A percentile compares a stretch with the other conserved stretches of the same genome.
phyloP scores from a whole-genome alignment of 441 rosid genomes.

The Adansonia rubrostipa region DNA sequence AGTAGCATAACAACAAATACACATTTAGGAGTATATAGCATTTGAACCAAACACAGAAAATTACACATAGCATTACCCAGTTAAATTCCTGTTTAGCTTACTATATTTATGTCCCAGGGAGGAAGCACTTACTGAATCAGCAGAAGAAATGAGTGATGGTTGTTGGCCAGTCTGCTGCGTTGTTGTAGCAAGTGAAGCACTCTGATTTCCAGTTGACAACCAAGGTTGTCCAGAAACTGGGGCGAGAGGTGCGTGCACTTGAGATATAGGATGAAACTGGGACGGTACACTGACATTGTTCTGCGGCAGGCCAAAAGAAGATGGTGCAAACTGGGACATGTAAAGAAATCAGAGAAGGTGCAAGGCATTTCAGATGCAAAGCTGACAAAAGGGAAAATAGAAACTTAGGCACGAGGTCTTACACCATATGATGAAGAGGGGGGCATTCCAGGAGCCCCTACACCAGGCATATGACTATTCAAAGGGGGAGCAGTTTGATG shows the following conservation, averaged over 20 bases:
- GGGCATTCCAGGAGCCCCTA: conserved; percentile 60
- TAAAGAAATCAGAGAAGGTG: conserved; percentile 30
- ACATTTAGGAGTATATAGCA: background rate
- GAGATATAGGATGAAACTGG: conserved; percentile 63
- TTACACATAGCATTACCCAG: background rate
- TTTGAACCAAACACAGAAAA: background rate
- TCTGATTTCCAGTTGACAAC: conserved; percentile 61
- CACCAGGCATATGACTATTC: conserved; percentile 45
- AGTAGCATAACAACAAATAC: background rate
- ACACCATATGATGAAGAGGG: conserved; percentile 61
- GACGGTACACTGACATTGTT: conserved; percentile 46
- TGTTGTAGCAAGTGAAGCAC: conserved; percentile 46
- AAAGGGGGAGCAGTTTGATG: conserved; percentile 51
- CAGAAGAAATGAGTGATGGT: conserved; percentile 49
- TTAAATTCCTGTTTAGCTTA: background rate
- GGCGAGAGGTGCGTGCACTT: conserved; percentile 53
- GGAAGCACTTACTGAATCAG: conserved; percentile 55
- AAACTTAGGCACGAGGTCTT: conserved; percentile 35
- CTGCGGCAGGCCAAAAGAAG: conserved; percentile 74
- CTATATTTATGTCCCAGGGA: background rate
- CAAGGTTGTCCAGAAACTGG: conserved; percentile 64
- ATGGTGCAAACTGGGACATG: conserved; percentile 56
- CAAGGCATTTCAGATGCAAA: background rate
- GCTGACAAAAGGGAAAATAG: conserved; percentile 8
- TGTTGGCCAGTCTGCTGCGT: conserved; percentile 62